Percentiles rank a stretch among this genome's conserved stretches.
phyloP scores from a whole-genome alignment of 805 yeast genomes.

The Metschnikowia borealis region DNA sequence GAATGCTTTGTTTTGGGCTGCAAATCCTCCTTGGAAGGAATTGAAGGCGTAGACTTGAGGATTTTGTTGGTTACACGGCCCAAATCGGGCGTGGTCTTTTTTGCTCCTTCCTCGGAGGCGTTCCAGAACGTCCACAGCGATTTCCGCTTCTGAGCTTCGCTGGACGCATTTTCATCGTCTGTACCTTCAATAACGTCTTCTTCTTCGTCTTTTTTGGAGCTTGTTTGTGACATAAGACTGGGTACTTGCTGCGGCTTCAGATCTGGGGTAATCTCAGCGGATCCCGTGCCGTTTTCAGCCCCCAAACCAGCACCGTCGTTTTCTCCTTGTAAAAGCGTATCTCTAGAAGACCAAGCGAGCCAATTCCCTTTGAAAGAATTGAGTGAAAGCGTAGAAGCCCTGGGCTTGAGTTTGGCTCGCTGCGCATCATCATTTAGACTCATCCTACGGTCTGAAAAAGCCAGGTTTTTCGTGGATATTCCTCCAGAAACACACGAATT shows the following conservation, averaged over 20 bases:
- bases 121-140: slow-evolving; percentile 40
- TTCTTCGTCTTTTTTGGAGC: slow-evolving; percentile 4
- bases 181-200: slow-evolving; percentile 14
- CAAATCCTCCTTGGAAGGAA: slow-evolving; percentile 20
- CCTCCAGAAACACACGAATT: not conserved
- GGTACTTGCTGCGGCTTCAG: slow-evolving; percentile 1
- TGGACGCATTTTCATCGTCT: not conserved
- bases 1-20: slow-evolving; percentile 5
- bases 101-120: slow-evolving; percentile 4
- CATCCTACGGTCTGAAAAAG: not conserved
- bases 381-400: slow-evolving; percentile 23
- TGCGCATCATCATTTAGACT: slow-evolving; percentile 1
- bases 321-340: not conserved
- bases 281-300: not conserved
- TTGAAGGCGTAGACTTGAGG: slow-evolving; percentile 28
- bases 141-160: slow-evolving; percentile 15
- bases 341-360: slow-evolving; percentile 24
- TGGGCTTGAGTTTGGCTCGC: slow-evolving; percentile 10
- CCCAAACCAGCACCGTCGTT: not conserved
- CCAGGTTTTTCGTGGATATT: not conserved
- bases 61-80: slow-evolving; percentile 27
- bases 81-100: slow-evolving; percentile 4
- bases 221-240: slow-evolving; percentile 11
- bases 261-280: not conserved
- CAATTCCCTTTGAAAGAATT: slow-evolving; percentile 19